Evolutionary conservation across 2,329 filamentous ascomycete species (phyloP), one percentile per base, ranked within the genome.

Genomic region (Arthrobotrys pseudoclavata): DNA sequence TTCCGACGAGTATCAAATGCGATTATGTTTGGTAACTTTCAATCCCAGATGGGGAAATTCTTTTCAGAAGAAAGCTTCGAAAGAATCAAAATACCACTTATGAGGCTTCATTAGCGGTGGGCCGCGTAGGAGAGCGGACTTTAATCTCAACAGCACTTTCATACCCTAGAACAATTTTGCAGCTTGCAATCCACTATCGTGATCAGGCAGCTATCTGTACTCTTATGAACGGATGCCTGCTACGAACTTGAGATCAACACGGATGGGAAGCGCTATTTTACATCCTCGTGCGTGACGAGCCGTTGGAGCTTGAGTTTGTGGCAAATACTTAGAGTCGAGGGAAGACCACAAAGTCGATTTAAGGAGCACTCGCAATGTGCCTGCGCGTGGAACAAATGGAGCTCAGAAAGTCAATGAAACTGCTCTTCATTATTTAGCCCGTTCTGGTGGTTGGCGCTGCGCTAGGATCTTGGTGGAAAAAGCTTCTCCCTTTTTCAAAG

Each of bases 341-440:
- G 7, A 31, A 26, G 13, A 53, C 4, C 50, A 53, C 12, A 31
- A 12, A 18, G 6, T 31, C 9, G 26, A 31, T 31, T 18, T 31
- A 3, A 53, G 24, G 18, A 34, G 3, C 22, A 18, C 2, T 45
- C n/a, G 6, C 5, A 2, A 1, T 12, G 12, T 15, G 3, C 37
- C 37, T 42, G 37, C 37, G 12, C 3, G 3, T 40, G 7, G 9
- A 7, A 13, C 9, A 10, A 40, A 13, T 10, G 34, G 20, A 24
- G 1, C 20, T 12, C 3, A 13, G 20, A 2, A 22, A 3, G 4
- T 29, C 0, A 2, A 52, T 5, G 48, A 29, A 24, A 52, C 22
- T 29, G 47, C 20, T 40, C 50, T 53, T 31, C 26, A 53, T n/a
- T 53, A n/a, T n/a, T 31, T 53, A 4, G 50, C 50, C 15, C 50